Percentiles rank a stretch among this genome's conserved stretches.
Evolutionary conservation across 345 rosid genomes (phyloP).

Genomic region (Laguncularia racemosa): DNA sequence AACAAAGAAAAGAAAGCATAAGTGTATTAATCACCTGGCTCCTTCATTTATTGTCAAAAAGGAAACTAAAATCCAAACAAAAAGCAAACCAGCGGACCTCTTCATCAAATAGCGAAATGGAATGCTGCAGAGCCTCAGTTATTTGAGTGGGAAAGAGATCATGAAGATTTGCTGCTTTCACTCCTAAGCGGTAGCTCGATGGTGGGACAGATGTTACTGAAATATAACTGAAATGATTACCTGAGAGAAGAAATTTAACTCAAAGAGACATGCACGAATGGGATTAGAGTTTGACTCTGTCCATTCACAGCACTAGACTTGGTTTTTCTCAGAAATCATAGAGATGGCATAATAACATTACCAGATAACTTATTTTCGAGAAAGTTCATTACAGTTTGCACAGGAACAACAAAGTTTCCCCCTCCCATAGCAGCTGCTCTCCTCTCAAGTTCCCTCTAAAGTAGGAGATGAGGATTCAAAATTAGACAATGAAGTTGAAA

Average conservation of each 20-base stretch:
- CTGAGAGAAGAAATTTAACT: neutral
- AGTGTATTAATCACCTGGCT: slow-evolving; percentile 4
- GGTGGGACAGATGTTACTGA: slow-evolving; percentile 67
- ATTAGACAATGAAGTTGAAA: neutral
- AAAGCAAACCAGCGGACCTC: slow-evolving; percentile 39
- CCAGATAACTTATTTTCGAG: slow-evolving; percentile 71
- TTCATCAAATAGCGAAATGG: slow-evolving; percentile 64
- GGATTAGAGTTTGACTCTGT: neutral
- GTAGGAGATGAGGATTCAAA: slow-evolving; percentile 2
- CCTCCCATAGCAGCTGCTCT: slow-evolving; percentile 92
- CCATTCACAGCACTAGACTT: too few relatives aligned
- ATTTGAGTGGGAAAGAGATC: slow-evolving; percentile 64
- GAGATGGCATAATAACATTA: slow-evolving; percentile 9
- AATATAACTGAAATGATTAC: slow-evolving; percentile 18
- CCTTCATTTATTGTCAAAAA: neutral
- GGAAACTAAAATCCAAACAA: neutral
- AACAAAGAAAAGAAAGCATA: slow-evolving; percentile 15
- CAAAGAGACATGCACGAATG: neutral
- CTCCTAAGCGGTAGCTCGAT: slow-evolving; percentile 90
- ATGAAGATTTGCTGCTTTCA: slow-evolving; percentile 75
- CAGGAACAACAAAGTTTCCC: slow-evolving; percentile 75
- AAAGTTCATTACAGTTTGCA: slow-evolving; percentile 80
- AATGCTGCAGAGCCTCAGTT: slow-evolving; percentile 60
- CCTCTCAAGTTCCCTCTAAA: slow-evolving; percentile 82
- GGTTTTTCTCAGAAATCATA: too few relatives aligned